Percentiles rank a stretch among this genome's conserved stretches.
Conservation (phyloP, 306 rosid genomes). For the Cyamopsis tetragonoloba region DNA sequence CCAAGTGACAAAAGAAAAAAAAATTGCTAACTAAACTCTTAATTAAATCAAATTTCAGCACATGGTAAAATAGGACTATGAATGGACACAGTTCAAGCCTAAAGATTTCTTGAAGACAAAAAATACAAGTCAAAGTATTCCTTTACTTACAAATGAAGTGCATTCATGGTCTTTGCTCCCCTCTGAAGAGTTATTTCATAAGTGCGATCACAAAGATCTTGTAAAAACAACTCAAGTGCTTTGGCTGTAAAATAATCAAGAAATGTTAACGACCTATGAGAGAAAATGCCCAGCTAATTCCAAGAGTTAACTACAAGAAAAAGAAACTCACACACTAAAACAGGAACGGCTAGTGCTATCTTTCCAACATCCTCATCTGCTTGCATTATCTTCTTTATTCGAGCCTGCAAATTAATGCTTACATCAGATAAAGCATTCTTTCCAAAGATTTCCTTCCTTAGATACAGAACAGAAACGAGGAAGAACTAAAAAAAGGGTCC, state of each 20-base stretch:
- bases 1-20: not conserved
- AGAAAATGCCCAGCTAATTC: not conserved
- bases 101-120: not conserved
- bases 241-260: constrained; percentile 61
- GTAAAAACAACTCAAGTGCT: constrained; percentile 90
- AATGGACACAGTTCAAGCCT: not conserved
- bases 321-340: constrained; percentile 84
- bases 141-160: constrained; percentile 88
- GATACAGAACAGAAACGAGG: not conserved
- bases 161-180: constrained; percentile 95
- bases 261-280: constrained; percentile 20
- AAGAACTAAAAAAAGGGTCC: not conserved
- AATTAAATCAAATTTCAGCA: constrained; percentile 8
- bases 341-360: constrained; percentile 94
- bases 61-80: not conserved
- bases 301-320: constrained; percentile 9
- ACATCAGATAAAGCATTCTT: constrained; percentile 25
- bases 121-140: not conserved
- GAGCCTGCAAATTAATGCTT: constrained; percentile 52
- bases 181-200: constrained; percentile 90
- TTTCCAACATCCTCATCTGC: constrained; percentile 97
- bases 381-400: constrained; percentile 97
- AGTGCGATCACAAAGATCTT: constrained; percentile 98
- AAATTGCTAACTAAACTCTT: not conserved
- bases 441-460: not conserved